These are phyloP conservation scores for Massospora cicadina DNA, from an alignment of 371 early-diverging fungal genomes.

Conservation along the genomic window DNA sequence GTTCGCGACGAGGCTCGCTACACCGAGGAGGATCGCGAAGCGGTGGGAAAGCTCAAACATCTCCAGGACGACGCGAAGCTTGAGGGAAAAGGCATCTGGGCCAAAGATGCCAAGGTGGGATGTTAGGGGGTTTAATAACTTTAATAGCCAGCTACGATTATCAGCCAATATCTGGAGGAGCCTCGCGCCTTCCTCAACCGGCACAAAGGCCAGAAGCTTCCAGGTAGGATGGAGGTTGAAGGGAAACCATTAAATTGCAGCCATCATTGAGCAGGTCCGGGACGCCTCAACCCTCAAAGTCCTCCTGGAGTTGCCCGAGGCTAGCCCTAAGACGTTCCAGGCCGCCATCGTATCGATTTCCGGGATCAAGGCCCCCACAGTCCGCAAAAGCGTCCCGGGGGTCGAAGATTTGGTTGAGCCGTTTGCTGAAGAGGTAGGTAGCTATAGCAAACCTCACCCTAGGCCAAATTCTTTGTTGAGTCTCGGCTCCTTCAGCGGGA, in stretches of 20 bases:
- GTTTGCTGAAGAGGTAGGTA: constrained; percentile 52
- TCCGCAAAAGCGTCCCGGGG: constrained; percentile 57
- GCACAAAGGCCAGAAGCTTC: constrained; percentile 58
- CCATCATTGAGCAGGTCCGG: constrained; percentile 80
- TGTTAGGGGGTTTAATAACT: neutral
- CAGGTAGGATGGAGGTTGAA: constrained; percentile 28
- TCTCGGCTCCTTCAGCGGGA: constrained; percentile 76
- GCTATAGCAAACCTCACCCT: neutral
- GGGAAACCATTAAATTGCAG: constrained; percentile 39
- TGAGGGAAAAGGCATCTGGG: constrained; percentile 62
- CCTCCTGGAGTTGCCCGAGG: constrained; percentile 38
- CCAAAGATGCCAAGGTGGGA: constrained; percentile 28
- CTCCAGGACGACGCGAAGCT: constrained; percentile 57
- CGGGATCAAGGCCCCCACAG: constrained; percentile 72
- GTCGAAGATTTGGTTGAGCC: constrained; percentile 63
- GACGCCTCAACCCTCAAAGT: constrained; percentile 81
- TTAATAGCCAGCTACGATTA: neutral
- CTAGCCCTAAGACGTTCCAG: constrained; percentile 34
- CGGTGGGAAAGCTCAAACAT: constrained; percentile 32
- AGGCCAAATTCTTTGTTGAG: constrained; percentile 78
- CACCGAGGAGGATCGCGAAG: constrained; percentile 28
- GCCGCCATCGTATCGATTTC: constrained; percentile 51
- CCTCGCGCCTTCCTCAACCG: constrained; percentile 51
- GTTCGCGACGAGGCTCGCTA: constrained; percentile 35
- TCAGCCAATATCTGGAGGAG: constrained; percentile 44